Percentiles rank a stretch among this genome's conserved stretches.
Evolutionary conservation across 306 rosid species (phyloP).

Genomic region (Purshia tridentata): DNA sequence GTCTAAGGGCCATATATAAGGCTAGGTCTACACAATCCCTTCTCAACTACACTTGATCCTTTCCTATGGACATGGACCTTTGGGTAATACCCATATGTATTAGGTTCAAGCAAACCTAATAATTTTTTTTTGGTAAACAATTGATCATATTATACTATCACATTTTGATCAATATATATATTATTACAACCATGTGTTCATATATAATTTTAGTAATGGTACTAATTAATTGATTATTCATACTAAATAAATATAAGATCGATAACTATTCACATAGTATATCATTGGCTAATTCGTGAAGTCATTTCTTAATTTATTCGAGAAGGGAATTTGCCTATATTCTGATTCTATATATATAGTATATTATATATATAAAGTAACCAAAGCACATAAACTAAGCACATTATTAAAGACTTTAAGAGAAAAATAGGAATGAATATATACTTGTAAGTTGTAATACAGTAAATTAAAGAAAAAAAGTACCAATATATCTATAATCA

Average conservation of each 20-base stretch:
- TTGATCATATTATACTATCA: background rate
- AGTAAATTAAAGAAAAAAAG: background rate
- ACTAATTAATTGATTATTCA: too few relatives aligned
- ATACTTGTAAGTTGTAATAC: background rate
- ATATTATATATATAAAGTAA: background rate
- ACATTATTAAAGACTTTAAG: background rate
- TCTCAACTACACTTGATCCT: background rate
- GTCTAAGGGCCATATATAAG: too few relatives aligned
- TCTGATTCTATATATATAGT: background rate
- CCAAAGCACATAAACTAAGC: background rate
- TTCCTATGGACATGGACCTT: background rate
- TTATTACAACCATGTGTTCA: too few relatives aligned
- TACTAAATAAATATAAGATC: too few relatives aligned
- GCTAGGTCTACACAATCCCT: background rate
- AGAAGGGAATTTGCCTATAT: constrained; percentile 5
- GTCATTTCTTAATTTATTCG: background rate
- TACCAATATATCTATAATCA: too few relatives aligned
- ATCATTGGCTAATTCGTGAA: background rate
- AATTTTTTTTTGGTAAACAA: background rate
- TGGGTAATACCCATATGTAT: background rate
- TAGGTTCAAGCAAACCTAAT: background rate
- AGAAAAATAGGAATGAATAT: background rate
- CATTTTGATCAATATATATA: too few relatives aligned
- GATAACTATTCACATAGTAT: background rate
- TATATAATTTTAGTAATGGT: too few relatives aligned